Base-by-base conservation (phyloP, 139 green algal species). In the Chlorella sp. region DNA sequence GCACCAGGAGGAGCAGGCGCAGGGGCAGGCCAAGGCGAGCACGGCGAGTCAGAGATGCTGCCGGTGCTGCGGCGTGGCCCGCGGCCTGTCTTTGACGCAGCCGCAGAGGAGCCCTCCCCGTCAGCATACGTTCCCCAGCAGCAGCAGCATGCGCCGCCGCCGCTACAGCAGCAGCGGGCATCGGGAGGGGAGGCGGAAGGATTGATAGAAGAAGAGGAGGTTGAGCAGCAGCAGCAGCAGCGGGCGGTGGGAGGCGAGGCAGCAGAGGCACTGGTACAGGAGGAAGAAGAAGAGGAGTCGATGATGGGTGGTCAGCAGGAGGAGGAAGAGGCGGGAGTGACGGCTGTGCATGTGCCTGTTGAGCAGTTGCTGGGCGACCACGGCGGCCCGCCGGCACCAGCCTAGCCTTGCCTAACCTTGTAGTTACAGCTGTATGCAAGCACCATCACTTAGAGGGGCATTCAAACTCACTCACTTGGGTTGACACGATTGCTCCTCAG, bases 41-140 rank as follows among this genome's bases (percentile, higher is more conserved):
- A 28, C 0, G 12, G 48, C 24, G 34, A 28, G 40, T 36, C 60
- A 24, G 61, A 61, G 7, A 9, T 66, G 60, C 21, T 88, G 21
- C 81, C 84, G 15, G 66, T 87, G 53, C 37, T 90, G 82, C 66
- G 83, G 19, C 89, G 89, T 1, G 89, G 89, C 0, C 89, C 89
- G 7, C 68, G 89, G 22, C 89, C 89, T 0, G 81, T 53, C 18
- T 78, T 57, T 37, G 85, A 88, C 34, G 32, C 78, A 2, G 16
- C 36, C 2, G 87, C 87, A 3, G n/a, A 81, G 69, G 53, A 85
- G 78, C 87, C 87, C 5, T 91, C 87, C 15, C 85, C 89, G 21
- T 66, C 84, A 0, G 69, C 42, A 80, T 61, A 48, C 19, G 26
- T 28, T 26, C 32, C 48, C 5, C 80, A 37, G 39, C 66, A 66